These are phyloP conservation scores for Mycena venus DNA, from an alignment of 768 basidiomycete species.

Conservation along the genomic window DNA sequence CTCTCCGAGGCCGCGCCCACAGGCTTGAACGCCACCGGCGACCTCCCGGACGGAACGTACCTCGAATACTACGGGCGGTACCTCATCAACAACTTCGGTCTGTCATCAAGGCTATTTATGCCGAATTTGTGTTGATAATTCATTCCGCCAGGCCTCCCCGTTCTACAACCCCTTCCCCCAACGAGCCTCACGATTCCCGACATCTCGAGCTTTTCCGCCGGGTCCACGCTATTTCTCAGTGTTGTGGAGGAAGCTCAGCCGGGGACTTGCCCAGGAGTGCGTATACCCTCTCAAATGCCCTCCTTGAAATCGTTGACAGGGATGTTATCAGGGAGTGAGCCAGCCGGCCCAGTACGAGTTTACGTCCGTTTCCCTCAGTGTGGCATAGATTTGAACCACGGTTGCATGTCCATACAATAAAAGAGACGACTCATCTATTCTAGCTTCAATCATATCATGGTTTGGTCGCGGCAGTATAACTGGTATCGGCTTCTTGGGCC, in stretches of 20 bases:
- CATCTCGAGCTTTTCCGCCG: neutral
- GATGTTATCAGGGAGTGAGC: neutral
- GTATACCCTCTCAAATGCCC: neutral
- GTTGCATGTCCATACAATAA: neutral
- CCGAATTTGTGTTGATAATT: neutral
- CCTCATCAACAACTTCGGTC: conserved; percentile 4
- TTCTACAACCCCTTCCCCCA: neutral
- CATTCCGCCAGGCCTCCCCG: neutral
- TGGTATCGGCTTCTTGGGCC: too few relatives aligned
- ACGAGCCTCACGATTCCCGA: neutral
- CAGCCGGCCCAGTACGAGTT: neutral
- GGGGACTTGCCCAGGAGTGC: neutral
- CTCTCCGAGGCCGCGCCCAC: neutral
- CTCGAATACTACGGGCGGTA: neutral
- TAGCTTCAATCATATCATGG: too few relatives aligned
- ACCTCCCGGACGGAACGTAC: neutral
- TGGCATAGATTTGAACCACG: neutral
- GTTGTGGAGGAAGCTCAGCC: neutral
- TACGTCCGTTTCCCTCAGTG: neutral
- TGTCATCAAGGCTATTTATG: neutral
- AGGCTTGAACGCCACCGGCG: conserved; percentile 8
- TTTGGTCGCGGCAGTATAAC: too few relatives aligned
- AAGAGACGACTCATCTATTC: too few relatives aligned
- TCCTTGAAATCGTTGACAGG: neutral
- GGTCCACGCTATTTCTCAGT: neutral